Evolutionary conservation across 2,329 filamentous ascomycete species (phyloP).

Genomic region (Venturia carpophila): DNA sequence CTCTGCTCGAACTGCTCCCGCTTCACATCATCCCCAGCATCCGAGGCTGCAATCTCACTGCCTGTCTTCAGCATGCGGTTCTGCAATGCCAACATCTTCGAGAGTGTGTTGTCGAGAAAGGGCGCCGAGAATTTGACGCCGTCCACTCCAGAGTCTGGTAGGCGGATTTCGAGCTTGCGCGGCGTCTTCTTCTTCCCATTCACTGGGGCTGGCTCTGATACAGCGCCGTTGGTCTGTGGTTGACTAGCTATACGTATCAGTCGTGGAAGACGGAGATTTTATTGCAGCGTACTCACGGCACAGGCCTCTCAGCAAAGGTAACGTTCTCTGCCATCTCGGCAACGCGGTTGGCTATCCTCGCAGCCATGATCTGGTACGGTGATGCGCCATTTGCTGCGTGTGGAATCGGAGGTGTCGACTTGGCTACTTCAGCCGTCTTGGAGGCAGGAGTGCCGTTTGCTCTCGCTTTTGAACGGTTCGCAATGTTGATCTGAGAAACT

Average conservation of each 20-base stretch:
- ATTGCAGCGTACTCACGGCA: constrained; percentile 23
- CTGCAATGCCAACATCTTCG: constrained; percentile 43
- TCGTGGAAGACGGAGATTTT: neutral
- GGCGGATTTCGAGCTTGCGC: constrained; percentile 44
- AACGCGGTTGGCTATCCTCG: constrained; percentile 43
- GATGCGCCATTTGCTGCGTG: constrained; percentile 27
- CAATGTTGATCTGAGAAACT: constrained; percentile 13
- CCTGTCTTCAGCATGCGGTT: constrained; percentile 44
- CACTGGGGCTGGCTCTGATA: neutral
- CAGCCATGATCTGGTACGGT: constrained; percentile 45
- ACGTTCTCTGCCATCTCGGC: constrained; percentile 47
- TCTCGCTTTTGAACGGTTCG: constrained; percentile 3
- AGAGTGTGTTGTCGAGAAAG: constrained; percentile 45
- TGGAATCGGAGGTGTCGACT: constrained; percentile 17
- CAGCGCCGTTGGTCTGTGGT: constrained; percentile 4
- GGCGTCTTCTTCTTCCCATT: constrained; percentile 33
- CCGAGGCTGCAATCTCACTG: constrained; percentile 38
- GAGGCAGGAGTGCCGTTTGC: neutral
- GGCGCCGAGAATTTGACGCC: constrained; percentile 44
- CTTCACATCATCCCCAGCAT: constrained; percentile 40
- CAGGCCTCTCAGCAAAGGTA: constrained; percentile 31
- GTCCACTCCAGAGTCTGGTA: constrained; percentile 31
- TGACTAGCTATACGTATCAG: neutral
- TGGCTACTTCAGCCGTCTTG: constrained; percentile 15
- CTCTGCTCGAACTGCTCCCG: constrained; percentile 44